A percentile compares a stretch with the other conserved stretches of the same genome.
phyloP scores from a whole-genome alignment of 495 filamentous ascomycete genomes.

The Neurospora sp. region DNA sequence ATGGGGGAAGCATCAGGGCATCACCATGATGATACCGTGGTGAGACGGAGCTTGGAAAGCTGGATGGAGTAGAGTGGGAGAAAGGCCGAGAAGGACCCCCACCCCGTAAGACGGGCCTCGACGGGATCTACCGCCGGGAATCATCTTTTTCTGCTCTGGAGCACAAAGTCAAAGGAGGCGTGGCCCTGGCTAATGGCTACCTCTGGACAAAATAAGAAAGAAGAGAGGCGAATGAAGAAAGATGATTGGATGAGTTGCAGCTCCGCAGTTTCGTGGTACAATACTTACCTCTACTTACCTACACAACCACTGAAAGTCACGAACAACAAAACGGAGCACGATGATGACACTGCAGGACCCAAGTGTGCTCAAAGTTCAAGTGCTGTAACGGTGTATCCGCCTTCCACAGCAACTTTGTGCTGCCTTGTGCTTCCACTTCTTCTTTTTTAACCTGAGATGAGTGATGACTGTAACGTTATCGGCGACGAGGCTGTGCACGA shows the following conservation, averaged over 20 bases:
- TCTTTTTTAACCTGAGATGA: background rate
- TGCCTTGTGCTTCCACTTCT: background rate
- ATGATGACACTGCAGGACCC: background rate
- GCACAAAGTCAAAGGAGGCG: background rate
- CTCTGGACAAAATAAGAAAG: background rate
- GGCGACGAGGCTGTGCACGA: background rate
- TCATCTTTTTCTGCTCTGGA: background rate
- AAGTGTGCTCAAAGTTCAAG: background rate
- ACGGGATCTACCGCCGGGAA: background rate
- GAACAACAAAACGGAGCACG: background rate
- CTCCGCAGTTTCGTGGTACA: background rate
- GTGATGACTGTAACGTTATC: background rate
- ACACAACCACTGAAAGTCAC: background rate
- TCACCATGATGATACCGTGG: background rate
- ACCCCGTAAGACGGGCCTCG: background rate
- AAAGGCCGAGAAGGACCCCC: background rate
- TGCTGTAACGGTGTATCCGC: background rate
- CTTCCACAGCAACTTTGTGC: background rate
- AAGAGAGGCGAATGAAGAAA: background rate
- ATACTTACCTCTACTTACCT: background rate
- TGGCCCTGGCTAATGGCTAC: background rate
- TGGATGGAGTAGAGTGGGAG: background rate
- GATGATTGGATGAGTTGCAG: background rate
- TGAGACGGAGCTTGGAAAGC: background rate
- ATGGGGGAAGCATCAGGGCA: background rate